phyloP scores from a whole-genome alignment of 768 basidiomycete genomes.

The Leucocoprinus sp. region DNA sequence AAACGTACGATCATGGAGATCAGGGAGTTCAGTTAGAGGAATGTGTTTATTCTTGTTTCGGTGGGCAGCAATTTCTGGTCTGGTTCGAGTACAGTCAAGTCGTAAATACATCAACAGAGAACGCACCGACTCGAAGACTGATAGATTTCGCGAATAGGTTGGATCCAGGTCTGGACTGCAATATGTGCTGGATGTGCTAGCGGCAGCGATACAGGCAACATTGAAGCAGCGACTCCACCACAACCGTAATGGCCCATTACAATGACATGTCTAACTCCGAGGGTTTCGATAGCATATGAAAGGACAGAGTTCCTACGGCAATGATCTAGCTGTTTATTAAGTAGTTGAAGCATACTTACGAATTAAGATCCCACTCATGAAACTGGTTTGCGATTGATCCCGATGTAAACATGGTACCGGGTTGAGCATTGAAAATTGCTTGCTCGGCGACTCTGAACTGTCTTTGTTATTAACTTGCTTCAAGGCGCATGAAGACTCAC shows the following conservation, averaged over 20 bases:
- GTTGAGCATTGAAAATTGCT: slow-evolving; percentile 22
- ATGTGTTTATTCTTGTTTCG: slow-evolving; percentile 18
- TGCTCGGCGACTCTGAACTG: slow-evolving; percentile 22
- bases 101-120: not conserved
- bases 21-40: slow-evolving; percentile 18
- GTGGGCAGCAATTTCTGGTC: slow-evolving; percentile 28
- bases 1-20: slow-evolving; percentile 24
- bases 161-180: slow-evolving; percentile 33
- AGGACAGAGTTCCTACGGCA: slow-evolving; percentile 21
- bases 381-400: slow-evolving; percentile 26
- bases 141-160: slow-evolving; percentile 31
- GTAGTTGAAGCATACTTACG: slow-evolving; percentile 16
- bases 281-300: slow-evolving; percentile 20
- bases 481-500: slow-evolving; percentile 4
- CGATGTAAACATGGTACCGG: slow-evolving; percentile 25
- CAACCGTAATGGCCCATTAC: slow-evolving; percentile 26
- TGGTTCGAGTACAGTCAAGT: slow-evolving; percentile 3
- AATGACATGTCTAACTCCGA: slow-evolving; percentile 24
- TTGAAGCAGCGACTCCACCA: slow-evolving; percentile 23
- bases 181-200: slow-evolving; percentile 16
- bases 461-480: not conserved
- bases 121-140: slow-evolving; percentile 24
- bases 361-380: slow-evolving; percentile 22
- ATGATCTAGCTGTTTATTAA: not conserved
- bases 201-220: slow-evolving; percentile 15